Percentiles rank a stretch among this genome's conserved stretches.
These are phyloP conservation scores for Trichophaea hybrida DNA, from an alignment of 2,329 filamentous ascomycete species.

Conservation along the genomic window DNA sequence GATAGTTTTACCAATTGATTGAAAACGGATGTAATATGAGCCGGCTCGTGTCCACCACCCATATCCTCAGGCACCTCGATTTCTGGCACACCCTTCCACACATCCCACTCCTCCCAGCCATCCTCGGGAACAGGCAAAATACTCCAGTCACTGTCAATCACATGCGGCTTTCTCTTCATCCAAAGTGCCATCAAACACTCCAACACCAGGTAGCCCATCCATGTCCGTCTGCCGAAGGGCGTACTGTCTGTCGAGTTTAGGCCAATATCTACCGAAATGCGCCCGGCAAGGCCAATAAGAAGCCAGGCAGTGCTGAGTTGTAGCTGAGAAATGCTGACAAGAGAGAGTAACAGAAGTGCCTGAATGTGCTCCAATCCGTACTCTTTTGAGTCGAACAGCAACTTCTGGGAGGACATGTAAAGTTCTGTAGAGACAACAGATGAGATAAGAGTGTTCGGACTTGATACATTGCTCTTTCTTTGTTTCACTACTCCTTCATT, in stretches of 20 bases:
- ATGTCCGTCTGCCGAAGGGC: constrained; percentile 27
- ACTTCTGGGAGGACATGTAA: constrained; percentile 38
- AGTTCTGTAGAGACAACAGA: constrained; percentile 32
- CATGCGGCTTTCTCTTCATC: constrained; percentile 38
- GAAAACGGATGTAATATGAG: constrained; percentile 29
- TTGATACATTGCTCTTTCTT: not conserved
- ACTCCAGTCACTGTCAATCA: constrained; percentile 37
- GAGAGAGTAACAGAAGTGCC: constrained; percentile 44
- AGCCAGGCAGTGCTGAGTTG: constrained; percentile 48
- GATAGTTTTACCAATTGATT: constrained; percentile 29
- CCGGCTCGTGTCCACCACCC: constrained; percentile 28
- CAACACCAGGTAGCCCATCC: constrained; percentile 47
- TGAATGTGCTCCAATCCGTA: constrained; percentile 42
- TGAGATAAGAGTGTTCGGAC: not conserved
- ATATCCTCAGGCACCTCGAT: constrained; percentile 20
- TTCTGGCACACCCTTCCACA: constrained; percentile 45
- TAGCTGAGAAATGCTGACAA: constrained; percentile 48
- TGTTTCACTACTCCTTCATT: constrained; percentile 29
- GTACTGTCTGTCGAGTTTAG: constrained; percentile 29
- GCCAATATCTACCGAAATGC: constrained; percentile 37
- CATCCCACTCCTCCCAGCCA: constrained; percentile 59
- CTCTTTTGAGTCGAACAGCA: constrained; percentile 38
- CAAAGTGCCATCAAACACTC: constrained; percentile 44
- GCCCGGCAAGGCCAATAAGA: constrained; percentile 48
- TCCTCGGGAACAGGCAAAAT: constrained; percentile 45